Conservation (phyloP, 495 filamentous ascomycete genomes). For the Barbatosphaeria neglecta region DNA sequence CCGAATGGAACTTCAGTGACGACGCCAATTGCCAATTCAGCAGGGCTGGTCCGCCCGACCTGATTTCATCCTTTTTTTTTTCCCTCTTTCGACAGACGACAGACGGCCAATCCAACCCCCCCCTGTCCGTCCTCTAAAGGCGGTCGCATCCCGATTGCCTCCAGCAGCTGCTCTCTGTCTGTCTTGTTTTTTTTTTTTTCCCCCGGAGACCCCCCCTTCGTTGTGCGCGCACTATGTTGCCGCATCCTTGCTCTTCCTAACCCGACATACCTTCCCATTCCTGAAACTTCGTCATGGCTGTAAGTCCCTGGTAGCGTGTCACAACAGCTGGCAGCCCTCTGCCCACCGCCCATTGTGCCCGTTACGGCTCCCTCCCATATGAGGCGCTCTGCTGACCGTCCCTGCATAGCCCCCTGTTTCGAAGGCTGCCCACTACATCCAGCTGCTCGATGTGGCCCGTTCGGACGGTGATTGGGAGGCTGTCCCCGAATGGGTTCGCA, state of each 20-base stretch:
- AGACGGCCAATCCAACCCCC: no score
- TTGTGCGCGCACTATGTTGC: not conserved
- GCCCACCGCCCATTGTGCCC: not conserved
- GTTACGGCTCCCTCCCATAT: no score
- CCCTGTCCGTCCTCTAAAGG: no score
- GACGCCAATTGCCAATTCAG: no score
- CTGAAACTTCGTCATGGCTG: not conserved
- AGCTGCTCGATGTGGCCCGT: conserved; percentile 71
- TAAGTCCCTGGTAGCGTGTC: not conserved
- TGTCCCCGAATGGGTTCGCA: conserved; percentile 79
- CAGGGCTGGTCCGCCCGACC: no score
- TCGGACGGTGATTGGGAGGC: conserved; percentile 82
- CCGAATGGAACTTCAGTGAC: no score
- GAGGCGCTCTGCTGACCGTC: conserved; percentile 1
- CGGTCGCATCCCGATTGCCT: no score
- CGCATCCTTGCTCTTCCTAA: not conserved
- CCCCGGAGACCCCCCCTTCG: not conserved
- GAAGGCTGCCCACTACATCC: conserved; percentile 72
- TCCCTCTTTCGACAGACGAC: no score
- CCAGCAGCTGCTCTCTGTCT: not conserved
- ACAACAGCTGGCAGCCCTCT: not conserved
- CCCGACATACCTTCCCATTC: not conserved
- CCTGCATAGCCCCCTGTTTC: conserved; percentile 26
- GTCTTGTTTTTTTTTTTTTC: not conserved
- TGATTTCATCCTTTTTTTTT: no score